These are phyloP conservation scores for Venturia nashicola DNA, from an alignment of 2,329 filamentous ascomycete genomes.

Conservation along the genomic window DNA sequence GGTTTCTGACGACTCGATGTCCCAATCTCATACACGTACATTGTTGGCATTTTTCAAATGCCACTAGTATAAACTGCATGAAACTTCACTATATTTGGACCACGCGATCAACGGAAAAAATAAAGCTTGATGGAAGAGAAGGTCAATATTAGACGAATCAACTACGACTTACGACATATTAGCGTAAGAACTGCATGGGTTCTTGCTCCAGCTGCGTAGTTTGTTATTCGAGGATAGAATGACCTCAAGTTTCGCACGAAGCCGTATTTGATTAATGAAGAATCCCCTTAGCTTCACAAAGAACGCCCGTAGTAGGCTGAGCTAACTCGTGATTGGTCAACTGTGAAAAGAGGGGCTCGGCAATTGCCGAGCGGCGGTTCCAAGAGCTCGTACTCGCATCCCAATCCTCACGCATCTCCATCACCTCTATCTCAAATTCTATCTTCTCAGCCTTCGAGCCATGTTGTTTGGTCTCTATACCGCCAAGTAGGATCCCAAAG, in stretches of 20 bases:
- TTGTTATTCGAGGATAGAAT: background rate
- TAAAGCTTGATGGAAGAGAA: background rate
- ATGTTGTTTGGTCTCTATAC: too few relatives aligned
- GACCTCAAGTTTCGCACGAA: background rate
- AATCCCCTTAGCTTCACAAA: background rate
- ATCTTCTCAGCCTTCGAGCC: background rate
- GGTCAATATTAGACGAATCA: background rate
- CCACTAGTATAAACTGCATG: background rate
- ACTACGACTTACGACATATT: background rate
- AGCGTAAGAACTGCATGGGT: too few relatives aligned
- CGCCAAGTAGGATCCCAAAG: too few relatives aligned
- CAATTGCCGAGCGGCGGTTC: background rate
- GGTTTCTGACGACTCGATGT: too few relatives aligned
- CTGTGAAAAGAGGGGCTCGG: background rate
- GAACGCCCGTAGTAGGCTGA: background rate
- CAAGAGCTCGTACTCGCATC: background rate
- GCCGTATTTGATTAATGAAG: background rate
- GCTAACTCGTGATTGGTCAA: background rate
- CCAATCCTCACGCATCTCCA: background rate
- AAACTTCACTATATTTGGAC: background rate
- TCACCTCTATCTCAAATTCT: background rate
- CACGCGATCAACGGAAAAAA: background rate
- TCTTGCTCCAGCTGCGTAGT: too few relatives aligned
- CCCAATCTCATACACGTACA: background rate
- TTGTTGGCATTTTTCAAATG: background rate